Evolutionary conservation across 139 green algal genomes (phyloP), one percentile per base, ranked within the genome.

Genomic region (Coelastrella sp.): DNA sequence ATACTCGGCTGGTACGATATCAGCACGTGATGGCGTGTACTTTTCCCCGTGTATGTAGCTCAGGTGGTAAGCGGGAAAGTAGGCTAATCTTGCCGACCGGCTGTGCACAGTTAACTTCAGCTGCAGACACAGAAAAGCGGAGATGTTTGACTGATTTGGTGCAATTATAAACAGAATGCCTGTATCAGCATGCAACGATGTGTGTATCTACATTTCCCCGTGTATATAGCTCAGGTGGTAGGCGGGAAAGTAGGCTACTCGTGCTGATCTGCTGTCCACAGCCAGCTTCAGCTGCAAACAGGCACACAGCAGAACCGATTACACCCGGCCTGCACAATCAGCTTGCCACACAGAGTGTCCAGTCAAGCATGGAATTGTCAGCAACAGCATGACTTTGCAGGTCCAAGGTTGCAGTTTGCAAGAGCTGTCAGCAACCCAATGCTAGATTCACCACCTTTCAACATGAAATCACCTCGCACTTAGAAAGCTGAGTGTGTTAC

Each of bases 211-310:
- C 13, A 89, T 78, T 13, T 73, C 82, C 32, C 93, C 93, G 47
- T 94, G 90, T 60, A 80, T 19, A 85, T 95, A 95, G 3, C 87
- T 20, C 54, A 92, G 88, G 20, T 93, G 80, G 90, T 95, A 95
- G 14, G 90, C 91, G 5, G 93, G 93, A 58, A 94, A 84, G 71
- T 91, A 93, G 47, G 92, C 91, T 71, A 95, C 85, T 5, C 76
- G 59, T 20, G 61, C 86, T 7, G 4, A 56, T 10, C 90, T 90
- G 56, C 32, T 77, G 76, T 93, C 90, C 4, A 94, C 68, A 64
- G 90, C 77, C 83, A 85, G 47, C 16, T 61, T 32, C 17, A 90
- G 22, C 86, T 90, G 60, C 58, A 83, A 3, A 66, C 14, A n/a
- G n/a, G n/a, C n/a, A n/a, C n/a, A n/a, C n/a, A n/a, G n/a, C n/a